Evolutionary conservation across 352 stramenopile genomes (phyloP).

Genomic region (Pythium scleroteichum): DNA sequence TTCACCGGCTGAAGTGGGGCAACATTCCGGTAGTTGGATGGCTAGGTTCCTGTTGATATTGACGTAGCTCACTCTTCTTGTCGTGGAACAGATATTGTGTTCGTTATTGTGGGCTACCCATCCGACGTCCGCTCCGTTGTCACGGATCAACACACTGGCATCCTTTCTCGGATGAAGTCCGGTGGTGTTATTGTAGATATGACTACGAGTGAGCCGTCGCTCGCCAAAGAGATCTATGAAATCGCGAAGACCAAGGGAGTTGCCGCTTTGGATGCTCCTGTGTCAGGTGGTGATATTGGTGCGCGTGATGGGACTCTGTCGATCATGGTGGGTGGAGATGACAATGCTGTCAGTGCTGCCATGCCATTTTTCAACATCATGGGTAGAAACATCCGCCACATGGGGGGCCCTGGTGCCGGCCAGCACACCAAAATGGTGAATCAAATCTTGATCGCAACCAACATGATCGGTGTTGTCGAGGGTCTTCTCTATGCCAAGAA

Average conservation of each 20-base stretch:
- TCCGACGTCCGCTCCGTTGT: constrained; percentile 82
- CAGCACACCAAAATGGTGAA: constrained; percentile 94
- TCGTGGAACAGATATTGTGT: constrained; percentile 76
- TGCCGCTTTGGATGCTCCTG: constrained; percentile 73
- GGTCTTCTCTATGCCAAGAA: constrained; percentile 88
- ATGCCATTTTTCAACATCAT: constrained; percentile 89
- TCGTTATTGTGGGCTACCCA: constrained; percentile 89
- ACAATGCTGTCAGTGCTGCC: constrained; percentile 71
- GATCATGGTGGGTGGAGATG: constrained; percentile 92
- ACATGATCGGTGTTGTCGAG: constrained; percentile 90
- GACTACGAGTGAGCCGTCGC: constrained; percentile 85
- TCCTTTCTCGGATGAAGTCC: constrained; percentile 68
- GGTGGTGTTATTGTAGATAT: constrained; percentile 90
- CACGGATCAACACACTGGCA: constrained; percentile 57
- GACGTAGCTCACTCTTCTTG: background rate
- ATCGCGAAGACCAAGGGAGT: constrained; percentile 68
- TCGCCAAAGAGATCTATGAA: constrained; percentile 88
- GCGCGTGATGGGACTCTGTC: constrained; percentile 83
- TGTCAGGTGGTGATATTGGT: constrained; percentile 87
- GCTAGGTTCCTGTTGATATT: too few species aligned
- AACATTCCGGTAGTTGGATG: constrained; percentile 54
- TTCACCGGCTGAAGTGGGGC: constrained; percentile 78
- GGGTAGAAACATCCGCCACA: constrained; percentile 89
- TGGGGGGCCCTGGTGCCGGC: constrained; percentile 78
- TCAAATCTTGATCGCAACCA: constrained; percentile 87